A percentile compares a stretch with the other conserved stretches of the same genome.
phyloP scores from a whole-genome alignment of 176 grass and related monocot species.

The Pontederia crassipes region DNA sequence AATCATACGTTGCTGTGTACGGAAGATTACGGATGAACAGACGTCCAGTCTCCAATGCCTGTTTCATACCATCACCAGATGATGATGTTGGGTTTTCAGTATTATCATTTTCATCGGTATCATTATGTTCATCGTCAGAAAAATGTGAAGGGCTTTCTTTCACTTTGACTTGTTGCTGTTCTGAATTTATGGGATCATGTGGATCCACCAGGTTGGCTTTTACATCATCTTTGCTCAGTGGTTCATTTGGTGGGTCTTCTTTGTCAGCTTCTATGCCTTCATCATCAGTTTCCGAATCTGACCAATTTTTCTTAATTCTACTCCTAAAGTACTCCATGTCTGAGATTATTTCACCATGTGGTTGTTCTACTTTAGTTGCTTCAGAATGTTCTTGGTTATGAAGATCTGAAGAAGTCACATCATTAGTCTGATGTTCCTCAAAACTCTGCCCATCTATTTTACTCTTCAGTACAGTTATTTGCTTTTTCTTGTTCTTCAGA shows the following conservation, averaged over 20 bases:
- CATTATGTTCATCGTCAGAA: constrained; percentile 1
- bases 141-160: constrained; percentile 13
- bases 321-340: constrained; percentile 88
- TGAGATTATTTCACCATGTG: constrained; percentile 25
- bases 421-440: not conserved
- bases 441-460: not conserved
- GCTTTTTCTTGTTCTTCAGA: not conserved
- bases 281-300: constrained; percentile 70
- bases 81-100: constrained; percentile 1
- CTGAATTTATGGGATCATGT: constrained; percentile 22
- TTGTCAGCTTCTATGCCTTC: constrained; percentile 15
- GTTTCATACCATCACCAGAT: constrained; percentile 60
- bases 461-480: constrained; percentile 16
- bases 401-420: constrained; percentile 14
- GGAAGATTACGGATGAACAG: constrained; percentile 88
- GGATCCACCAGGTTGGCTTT: not conserved
- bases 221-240: constrained; percentile 20
- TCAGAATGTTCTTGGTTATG: constrained; percentile 3
- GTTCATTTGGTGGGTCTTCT: constrained; percentile 28
- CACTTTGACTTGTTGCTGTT: constrained; percentile 18
- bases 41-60: constrained; percentile 72
- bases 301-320: constrained; percentile 92
- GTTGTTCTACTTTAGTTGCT: constrained; percentile 21
- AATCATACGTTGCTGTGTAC: constrained; percentile 64
- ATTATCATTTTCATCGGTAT: constrained; percentile 1